Conservation (phyloP, 2,329 filamentous ascomycete species). For the Diaporthe ilicicola region DNA sequence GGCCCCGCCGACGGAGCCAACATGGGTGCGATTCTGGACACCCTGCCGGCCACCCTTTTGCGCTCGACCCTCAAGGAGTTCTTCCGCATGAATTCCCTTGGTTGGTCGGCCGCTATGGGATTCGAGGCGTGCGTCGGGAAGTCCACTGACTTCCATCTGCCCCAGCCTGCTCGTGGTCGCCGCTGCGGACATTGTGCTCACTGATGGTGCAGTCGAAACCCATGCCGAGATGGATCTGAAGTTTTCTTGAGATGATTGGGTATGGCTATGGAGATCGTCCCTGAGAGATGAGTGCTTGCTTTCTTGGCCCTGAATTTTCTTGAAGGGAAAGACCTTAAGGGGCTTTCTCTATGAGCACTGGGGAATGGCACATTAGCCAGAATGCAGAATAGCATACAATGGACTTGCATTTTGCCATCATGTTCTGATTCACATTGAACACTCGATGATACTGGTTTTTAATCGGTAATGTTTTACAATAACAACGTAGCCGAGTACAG, state of each 20-base stretch:
- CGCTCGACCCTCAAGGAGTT: background rate
- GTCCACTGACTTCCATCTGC: background rate
- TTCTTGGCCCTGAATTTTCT: background rate
- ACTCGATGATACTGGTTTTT: too few relatives aligned
- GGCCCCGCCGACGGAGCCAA: background rate
- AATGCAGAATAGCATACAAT: too few relatives aligned
- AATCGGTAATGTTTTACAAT: background rate
- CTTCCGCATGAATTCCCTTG: background rate
- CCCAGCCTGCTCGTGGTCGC: background rate
- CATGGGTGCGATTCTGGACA: background rate
- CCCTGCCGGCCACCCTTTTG: background rate
- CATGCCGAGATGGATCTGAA: background rate
- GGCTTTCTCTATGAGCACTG: background rate
- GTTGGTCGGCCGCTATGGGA: background rate
- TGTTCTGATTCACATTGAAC: too few relatives aligned
- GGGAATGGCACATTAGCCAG: background rate
- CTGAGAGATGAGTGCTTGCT: background rate
- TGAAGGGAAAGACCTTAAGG: background rate
- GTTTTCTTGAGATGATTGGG: background rate
- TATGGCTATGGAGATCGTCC: too few relatives aligned
- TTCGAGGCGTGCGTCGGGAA: background rate
- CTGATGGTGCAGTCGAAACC: background rate
- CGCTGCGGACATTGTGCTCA: background rate
- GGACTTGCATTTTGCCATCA: background rate
- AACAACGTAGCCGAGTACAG: too few relatives aligned